Base-by-base conservation (phyloP, 2,329 filamentous ascomycete species). In the Davidsoniella neocaledoniae region DNA sequence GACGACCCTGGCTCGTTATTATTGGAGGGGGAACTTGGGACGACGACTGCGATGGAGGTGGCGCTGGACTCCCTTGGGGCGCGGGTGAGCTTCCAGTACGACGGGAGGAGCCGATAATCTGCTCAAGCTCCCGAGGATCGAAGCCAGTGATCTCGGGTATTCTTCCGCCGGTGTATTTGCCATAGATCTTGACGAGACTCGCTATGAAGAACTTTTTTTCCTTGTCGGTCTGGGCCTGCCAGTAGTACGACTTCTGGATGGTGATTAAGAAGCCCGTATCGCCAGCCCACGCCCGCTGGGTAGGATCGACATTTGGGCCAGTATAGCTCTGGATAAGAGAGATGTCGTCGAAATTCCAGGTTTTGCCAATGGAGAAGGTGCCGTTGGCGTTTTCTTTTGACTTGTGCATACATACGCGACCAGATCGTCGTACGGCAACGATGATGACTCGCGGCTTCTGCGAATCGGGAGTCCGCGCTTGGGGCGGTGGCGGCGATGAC, bases 191-290 rank as follows among this genome's bases (percentile, higher is more conserved):
- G 60, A 96, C 79, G 57, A 96, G 67, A 64, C 88, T 95, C 33
- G 85, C 87, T 59, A 98, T 91, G 65, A 98, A 98, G 67, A 96
- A 96, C 62, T 94, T 90, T 71, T 95, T 96, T 66, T 98, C 91
- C 68, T 95, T 95, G 48, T 85, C 76, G 1, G 86, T 91, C 56
- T 86, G 81, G 33, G 91, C 87, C 64, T 94, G 79, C 91, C 91
- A 98, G 64, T 91, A 98, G 66, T 98, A 98, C 0, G 87, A 84
- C 64, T 98, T 98, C 23, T 83, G 82, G 25, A 98, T 76, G 1
- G 81, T 91, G 46, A 96, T 86, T 23, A 83, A 71, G 61, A 98
- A 96, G 14, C 91, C 91, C 42, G 79, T 77, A 51, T 81, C 81
- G 48, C 83, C 81, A 19, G 86, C 90, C 84, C 85, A 94, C 61